Evolutionary conservation across 441 rosid genomes (phyloP).

Genomic region (Dalechampia spathulata): DNA sequence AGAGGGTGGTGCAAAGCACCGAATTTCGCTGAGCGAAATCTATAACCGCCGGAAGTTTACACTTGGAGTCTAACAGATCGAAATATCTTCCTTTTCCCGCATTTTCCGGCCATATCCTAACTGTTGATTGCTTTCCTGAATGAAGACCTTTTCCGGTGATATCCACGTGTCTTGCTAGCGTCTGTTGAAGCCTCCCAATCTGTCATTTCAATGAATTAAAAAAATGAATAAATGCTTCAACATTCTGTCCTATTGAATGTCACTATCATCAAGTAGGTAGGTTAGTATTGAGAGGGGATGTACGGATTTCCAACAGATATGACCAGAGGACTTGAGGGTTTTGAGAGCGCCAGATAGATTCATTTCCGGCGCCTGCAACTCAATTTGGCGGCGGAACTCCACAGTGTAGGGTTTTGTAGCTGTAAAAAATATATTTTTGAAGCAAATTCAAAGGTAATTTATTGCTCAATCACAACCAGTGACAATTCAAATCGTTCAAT

Average conservation of each 20-base stretch:
- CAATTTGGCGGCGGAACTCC: too few relatives aligned
- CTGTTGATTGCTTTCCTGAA: conserved; percentile 56
- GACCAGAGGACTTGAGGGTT: conserved; percentile 31
- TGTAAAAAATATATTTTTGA: too few relatives aligned
- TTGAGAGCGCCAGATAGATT: conserved; percentile 22
- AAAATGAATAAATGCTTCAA: too few relatives aligned
- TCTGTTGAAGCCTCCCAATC: conserved; percentile 53
- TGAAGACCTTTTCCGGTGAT: conserved; percentile 39
- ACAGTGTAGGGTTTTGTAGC: too few relatives aligned
- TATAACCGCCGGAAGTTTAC: conserved; percentile 53
- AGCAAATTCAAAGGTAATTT: too few relatives aligned
- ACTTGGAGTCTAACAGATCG: conserved; percentile 29
- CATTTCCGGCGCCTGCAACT: too few relatives aligned
- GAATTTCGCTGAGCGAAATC: conserved; percentile 42
- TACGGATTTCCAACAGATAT: conserved; percentile 57
- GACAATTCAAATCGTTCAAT: too few relatives aligned
- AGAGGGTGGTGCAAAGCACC: conserved; percentile 64
- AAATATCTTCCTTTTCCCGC: conserved; percentile 72
- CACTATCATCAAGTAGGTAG: too few relatives aligned
- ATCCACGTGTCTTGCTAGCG: conserved; percentile 41
- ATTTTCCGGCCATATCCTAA: conserved; percentile 49
- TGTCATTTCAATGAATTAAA: conserved; percentile 4
- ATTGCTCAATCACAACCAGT: too few relatives aligned
- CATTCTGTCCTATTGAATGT: too few relatives aligned
- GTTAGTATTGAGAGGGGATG: neutral